A percentile compares a stretch with the other conserved stretches of the same genome.
Evolutionary conservation across 2,329 filamentous ascomycete genomes (phyloP).

Genomic region (Fusarium incarnatum): DNA sequence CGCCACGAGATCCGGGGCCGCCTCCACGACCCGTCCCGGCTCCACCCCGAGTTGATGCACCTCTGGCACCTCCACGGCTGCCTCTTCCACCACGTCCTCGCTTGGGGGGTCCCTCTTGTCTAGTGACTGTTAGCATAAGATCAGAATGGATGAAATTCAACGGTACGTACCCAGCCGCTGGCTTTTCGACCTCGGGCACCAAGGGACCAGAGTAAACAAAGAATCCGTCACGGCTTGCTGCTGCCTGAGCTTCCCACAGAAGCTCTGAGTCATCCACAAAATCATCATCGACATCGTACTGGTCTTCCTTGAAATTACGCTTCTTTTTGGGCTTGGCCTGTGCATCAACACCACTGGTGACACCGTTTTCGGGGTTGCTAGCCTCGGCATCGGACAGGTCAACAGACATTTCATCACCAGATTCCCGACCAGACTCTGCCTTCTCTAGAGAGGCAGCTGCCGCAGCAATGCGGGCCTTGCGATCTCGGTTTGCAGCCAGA

Average conservation of each 20-base stretch:
- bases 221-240: constrained; percentile 94
- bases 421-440: constrained; percentile 74
- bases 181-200: constrained; percentile 86
- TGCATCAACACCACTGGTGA: constrained; percentile 69
- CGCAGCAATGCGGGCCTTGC: constrained; percentile 87
- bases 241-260: constrained; percentile 94
- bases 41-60: constrained; percentile 69
- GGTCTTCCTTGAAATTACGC: constrained; percentile 82
- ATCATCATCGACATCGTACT: constrained; percentile 85
- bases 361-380: constrained; percentile 88
- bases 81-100: constrained; percentile 69
- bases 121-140: constrained; percentile 57
- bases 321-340: constrained; percentile 79
- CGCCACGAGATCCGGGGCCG: constrained; percentile 79
- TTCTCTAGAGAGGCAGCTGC: constrained; percentile 88
- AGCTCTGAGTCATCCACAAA: constrained; percentile 95
- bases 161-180: constrained; percentile 62
- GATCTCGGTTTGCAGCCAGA: constrained; percentile 87
- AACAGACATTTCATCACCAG: constrained; percentile 85
- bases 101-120: constrained; percentile 79
- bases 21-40: constrained; percentile 59
- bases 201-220: constrained; percentile 97
- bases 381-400: constrained; percentile 80
- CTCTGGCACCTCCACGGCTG: constrained; percentile 67
- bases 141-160: neutral